Conservation (phyloP, 1,139 yeast genomes). For the Candida tropicalis region DNA sequence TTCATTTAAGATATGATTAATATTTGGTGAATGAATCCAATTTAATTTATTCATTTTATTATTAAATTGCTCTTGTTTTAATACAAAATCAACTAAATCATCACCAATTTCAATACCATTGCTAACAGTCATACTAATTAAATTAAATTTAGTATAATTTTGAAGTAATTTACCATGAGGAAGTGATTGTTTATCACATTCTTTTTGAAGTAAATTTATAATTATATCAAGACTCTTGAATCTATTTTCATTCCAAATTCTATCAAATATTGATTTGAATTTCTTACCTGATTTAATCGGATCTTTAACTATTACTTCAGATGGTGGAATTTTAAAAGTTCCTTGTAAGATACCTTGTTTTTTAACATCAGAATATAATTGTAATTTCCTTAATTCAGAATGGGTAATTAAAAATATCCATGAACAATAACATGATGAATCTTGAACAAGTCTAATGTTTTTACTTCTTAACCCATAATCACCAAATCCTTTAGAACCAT, state of each 20-base stretch:
- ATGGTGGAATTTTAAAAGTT: slow-evolving; percentile 12
- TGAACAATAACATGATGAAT: slow-evolving; percentile 9
- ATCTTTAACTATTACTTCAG: background rate
- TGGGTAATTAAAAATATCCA: slow-evolving; percentile 18
- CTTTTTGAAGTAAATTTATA: background rate
- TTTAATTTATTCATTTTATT: slow-evolving; percentile 31
- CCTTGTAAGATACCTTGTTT: slow-evolving; percentile 17
- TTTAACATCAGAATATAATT: slow-evolving; percentile 23
- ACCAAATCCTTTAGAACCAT: slow-evolving; percentile 23
- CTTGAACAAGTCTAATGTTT: background rate
- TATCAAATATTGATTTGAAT: background rate
- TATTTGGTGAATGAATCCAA: slow-evolving; percentile 28
- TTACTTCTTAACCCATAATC: slow-evolving; percentile 20
- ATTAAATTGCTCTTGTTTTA: slow-evolving; percentile 33
- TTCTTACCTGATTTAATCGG: slow-evolving; percentile 1
- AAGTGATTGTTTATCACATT: background rate
- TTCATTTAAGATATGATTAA: slow-evolving; percentile 22
- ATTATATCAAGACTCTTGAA: background rate
- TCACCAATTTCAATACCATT: slow-evolving; percentile 23
- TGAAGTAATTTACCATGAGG: slow-evolving; percentile 14
- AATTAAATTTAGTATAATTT: slow-evolving; percentile 21
- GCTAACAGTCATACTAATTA: slow-evolving; percentile 22
- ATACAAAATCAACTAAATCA: slow-evolving; percentile 34
- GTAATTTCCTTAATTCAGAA: slow-evolving; percentile 23
- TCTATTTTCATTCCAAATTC: slow-evolving; percentile 1